Base-by-base conservation (phyloP, 2,329 filamentous ascomycete genomes). In the Aspergillus terreus region DNA sequence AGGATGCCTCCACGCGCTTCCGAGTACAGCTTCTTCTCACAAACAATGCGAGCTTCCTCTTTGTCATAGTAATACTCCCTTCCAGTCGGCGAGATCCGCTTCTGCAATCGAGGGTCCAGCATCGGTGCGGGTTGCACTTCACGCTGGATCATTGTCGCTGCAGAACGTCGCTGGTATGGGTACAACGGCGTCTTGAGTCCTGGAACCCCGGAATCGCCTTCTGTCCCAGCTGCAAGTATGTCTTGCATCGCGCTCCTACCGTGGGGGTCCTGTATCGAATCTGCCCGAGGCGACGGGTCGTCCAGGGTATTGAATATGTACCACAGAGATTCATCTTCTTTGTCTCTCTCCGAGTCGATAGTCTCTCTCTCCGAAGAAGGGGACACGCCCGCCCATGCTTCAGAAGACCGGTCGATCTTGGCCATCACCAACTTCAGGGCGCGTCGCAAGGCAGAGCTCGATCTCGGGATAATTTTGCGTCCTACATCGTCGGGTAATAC, bases 111-210 rank as follows among this genome's bases (percentile, higher is more conserved):
- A 9, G 92, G 90, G 67, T 96, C 92, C 7, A 91, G 71, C 5
- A 83, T 74, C 25, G 81, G 75, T 4, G 78, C 77, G 0, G 87
- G 83, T 19, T 84, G 79, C 5, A 79, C 71, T 69, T 97, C 92
- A 48, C 86, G 84, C 65, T 94, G 86, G 15, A 96, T 72, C 91
- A 97, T 96, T 25, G 86, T 67, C 4, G 88, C 89, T 0, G 87
- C 86, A 1, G 91, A 92, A 42, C 86, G 81, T 46, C 85, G 80
- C 67, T 97, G 92, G 61, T 95, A 95, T 0, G 82, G 78, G 64
- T 94, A 88, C 0, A 96, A 74, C 0, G 72, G 72, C 0, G 89
- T 88, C 51, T 73, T 71, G 23, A 78, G 63, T 30, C 74, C 70
- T 46, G 61, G 43, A 5, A 74, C 60, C 30, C 63, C 53, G 33